Conservation (phyloP, 441 rosid species). For the Erysimum cheiri region DNA sequence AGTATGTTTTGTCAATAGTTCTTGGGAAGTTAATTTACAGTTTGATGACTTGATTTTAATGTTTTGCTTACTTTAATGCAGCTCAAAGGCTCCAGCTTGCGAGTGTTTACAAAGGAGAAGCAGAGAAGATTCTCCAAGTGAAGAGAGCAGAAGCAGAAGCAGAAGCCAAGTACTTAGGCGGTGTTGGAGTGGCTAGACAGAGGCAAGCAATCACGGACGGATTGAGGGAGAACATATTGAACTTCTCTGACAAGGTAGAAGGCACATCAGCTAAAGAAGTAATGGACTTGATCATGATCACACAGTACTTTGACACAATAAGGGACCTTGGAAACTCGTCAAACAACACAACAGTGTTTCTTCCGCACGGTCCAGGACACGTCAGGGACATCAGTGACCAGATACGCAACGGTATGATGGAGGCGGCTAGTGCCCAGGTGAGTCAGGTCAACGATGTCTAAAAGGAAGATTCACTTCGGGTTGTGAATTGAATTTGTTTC, state of each 20-base stretch:
- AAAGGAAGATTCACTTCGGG: conserved; percentile 6
- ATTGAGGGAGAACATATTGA: conserved; percentile 88
- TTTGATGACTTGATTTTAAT: background rate
- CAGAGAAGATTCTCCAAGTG: conserved; percentile 85
- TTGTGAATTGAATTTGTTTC: conserved; percentile 10
- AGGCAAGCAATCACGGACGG: conserved; percentile 98
- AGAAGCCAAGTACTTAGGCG: conserved; percentile 93
- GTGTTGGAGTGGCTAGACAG: conserved; percentile 96
- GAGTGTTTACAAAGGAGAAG: conserved; percentile 97
- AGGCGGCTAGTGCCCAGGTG: conserved; percentile 65
- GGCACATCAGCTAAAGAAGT: conserved; percentile 94
- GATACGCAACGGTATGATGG: conserved; percentile 90
- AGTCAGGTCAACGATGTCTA: conserved; percentile 35
- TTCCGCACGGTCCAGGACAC: conserved; percentile 98
- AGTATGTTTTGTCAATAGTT: background rate
- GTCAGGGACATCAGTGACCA: conserved; percentile 87
- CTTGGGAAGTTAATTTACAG: background rate
- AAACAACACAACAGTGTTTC: conserved; percentile 88
- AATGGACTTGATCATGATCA: conserved; percentile 96
- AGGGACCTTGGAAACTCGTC: conserved; percentile 92
- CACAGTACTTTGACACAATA: conserved; percentile 93
- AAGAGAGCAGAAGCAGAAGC: conserved; percentile 97
- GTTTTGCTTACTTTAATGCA: conserved; percentile 38
- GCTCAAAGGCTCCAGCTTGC: conserved; percentile 99
- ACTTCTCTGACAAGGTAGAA: conserved; percentile 87